Evolutionary conservation across 768 basidiomycete genomes (phyloP), one percentile per base, ranked within the genome.

Genomic region (Lentinula aciculospora): DNA sequence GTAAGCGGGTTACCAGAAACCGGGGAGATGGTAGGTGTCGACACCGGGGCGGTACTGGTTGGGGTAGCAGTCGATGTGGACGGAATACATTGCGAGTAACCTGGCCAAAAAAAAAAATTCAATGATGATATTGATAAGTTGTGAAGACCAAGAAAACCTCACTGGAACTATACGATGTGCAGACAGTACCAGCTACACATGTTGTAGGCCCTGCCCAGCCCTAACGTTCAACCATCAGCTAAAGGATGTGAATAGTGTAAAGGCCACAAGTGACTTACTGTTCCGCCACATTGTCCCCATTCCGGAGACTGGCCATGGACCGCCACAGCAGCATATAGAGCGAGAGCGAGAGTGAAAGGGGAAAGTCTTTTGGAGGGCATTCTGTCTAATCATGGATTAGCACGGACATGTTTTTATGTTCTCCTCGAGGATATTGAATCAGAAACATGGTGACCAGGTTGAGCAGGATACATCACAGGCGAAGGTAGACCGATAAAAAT

Each of bases 171-270:
- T 63, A 19, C 3, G 56, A 60, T 5, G 68, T 65, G 56, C 74
- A 76, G n/a, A 64, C 61, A 6, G 67, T 44, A 2, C 69, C 72
- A 19, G 68, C 27, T 1, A 66, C 72, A 60, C 74, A 76, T 13
- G 72, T 71, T 1, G 71, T 74, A 12, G 65, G 44, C 3, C 74
- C 74, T 0, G 68, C 63, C 68, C 70, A 75, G 3, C 70, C 70
- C 71, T 70, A 49, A 15, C 21, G 23, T n/a, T 57, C 8, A 50
- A 4, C 12, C 19, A 17, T 39, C 32, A 42, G 21, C 39, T 40
- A 23, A 59, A 50, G 21, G 51, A 15, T 47, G 27, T 47, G 5
- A 19, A 4, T 44, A 27, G 1, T 40, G 53, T 48, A 9, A 63
- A 58, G 61, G 44, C 60, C 59, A 9, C 27, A 15, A 13, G 40